Evolutionary conservation across 1,284 basidiomycete species (phyloP).

Genomic region (Cryptococcus sp.): DNA sequence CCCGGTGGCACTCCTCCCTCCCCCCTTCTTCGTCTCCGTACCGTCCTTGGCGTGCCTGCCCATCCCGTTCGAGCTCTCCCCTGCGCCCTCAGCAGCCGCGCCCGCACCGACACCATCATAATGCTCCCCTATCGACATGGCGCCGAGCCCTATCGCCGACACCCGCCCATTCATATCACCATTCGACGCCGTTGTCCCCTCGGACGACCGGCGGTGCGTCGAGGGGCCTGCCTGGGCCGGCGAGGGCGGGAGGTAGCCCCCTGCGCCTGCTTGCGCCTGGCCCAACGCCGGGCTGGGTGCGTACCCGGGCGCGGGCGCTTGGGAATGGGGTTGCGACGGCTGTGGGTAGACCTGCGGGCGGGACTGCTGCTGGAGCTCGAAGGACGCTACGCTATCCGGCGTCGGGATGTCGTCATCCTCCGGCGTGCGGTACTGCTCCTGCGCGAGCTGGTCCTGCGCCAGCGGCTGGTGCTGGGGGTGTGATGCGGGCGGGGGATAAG

Average conservation of each 20-base stretch:
- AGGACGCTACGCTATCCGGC: background rate
- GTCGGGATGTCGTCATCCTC: background rate
- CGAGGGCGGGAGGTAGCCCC: too few species aligned
- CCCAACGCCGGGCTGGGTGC: too few species aligned
- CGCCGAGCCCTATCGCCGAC: too few species aligned
- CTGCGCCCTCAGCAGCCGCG: too few species aligned
- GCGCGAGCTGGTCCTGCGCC: too few species aligned
- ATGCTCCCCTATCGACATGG: background rate
- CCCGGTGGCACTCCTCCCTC: background rate
- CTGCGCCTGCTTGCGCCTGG: too few species aligned
- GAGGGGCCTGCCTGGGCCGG: too few species aligned
- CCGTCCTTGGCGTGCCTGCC: background rate
- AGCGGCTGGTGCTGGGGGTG: background rate
- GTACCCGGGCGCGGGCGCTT: background rate
- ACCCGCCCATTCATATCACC: background rate
- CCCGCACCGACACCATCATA: background rate
- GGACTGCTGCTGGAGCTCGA: background rate
- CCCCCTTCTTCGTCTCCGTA: background rate
- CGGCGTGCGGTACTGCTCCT: too few species aligned
- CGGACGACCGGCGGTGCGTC: too few species aligned
- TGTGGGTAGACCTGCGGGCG: background rate
- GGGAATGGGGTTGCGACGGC: background rate
- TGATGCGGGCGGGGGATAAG: background rate
- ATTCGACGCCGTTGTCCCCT: background rate
- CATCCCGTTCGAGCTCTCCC: background rate